Base-by-base conservation (phyloP, 2,329 filamentous ascomycete species). In the Alternaria sp. region DNA sequence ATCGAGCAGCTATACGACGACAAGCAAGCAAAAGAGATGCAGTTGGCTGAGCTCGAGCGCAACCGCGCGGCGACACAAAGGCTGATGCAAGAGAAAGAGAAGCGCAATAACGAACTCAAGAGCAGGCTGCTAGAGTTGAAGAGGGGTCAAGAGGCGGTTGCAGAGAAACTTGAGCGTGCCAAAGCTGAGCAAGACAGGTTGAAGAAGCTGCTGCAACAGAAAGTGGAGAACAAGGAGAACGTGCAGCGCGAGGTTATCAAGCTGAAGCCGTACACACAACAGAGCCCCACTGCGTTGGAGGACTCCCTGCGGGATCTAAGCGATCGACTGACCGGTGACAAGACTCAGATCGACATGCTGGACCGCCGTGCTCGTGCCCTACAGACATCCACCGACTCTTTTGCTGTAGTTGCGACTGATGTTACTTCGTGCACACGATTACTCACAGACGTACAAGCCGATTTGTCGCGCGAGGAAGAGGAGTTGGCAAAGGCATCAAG, bases 321-420 rank as follows among this genome's bases (percentile, higher is more conserved):
- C 65, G 91, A 93, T 74, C 92, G 89, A 51, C 85, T 98, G 56
- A 87, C 87, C 68, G 86, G 86, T 54, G 94, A 97, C 79, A 95
- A 95, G 76, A 84, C 88, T 10, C 92, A 95, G 64, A 96, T 97
- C 65, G 95, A 98, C 75, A 85, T 89, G 2, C 87, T 98, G 47
- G 96, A 99, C 79, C 90, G 93, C 67, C 88, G 95, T 59, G 89
- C 92, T n/a, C 88, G 96, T 64, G 95, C 94, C 0, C 84, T 99
- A 21, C 94, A 98, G 76, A 98, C 95, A 1, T 97, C 93, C 8
- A 89, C 90, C 4, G 95, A 98, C 79, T 95, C 94, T 0, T 98
- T 98, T 77, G 86, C 88, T 4, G 90, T 96, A 0, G 93, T 97
- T 1, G 86, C 90, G 9, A 88, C 91, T 11, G 96, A 99, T 74